These are phyloP conservation scores for Cryphonectria naterciae DNA, from an alignment of 2,329 filamentous ascomycete genomes.

Conservation along the genomic window DNA sequence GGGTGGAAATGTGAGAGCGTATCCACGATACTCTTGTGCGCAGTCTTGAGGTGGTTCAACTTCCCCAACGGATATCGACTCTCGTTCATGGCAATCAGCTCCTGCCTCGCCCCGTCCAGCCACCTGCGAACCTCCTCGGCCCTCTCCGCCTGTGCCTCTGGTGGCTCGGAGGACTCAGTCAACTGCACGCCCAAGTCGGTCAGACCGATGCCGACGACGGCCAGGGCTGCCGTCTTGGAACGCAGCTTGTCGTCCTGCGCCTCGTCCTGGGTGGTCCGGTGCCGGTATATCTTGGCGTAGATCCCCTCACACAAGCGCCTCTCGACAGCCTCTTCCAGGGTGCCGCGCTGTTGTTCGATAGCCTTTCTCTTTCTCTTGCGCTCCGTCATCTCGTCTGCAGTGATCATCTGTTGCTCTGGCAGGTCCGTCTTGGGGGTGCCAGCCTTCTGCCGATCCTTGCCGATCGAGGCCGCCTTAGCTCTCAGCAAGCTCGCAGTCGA, in stretches of 20 bases:
- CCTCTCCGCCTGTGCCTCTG: slow-evolving; percentile 62
- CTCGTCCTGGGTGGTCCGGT: slow-evolving; percentile 90
- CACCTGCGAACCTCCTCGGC: slow-evolving; percentile 72
- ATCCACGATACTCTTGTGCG: slow-evolving; percentile 94
- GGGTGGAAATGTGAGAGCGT: slow-evolving; percentile 70
- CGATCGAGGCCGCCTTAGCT: slow-evolving; percentile 58
- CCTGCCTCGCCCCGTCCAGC: slow-evolving; percentile 71
- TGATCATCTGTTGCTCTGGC: slow-evolving; percentile 82
- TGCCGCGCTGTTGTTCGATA: slow-evolving; percentile 75
- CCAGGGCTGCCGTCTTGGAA: slow-evolving; percentile 88
- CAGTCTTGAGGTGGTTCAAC: slow-evolving; percentile 82
- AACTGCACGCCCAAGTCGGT: slow-evolving; percentile 82
- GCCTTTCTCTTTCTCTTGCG: slow-evolving; percentile 77
- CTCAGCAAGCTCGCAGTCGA: slow-evolving; percentile 61
- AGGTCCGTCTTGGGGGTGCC: slow-evolving; percentile 45
- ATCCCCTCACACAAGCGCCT: slow-evolving; percentile 81
- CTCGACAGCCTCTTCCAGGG: slow-evolving; percentile 91
- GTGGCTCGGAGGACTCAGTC: slow-evolving; percentile 58
- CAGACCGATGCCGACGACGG: slow-evolving; percentile 88
- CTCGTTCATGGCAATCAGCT: slow-evolving; percentile 81
- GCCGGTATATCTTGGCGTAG: slow-evolving; percentile 88
- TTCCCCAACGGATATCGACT: slow-evolving; percentile 90
- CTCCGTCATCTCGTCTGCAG: slow-evolving; percentile 79
- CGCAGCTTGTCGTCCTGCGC: slow-evolving; percentile 92
- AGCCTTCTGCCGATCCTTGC: slow-evolving; percentile 56